Evolutionary conservation across 2,329 filamentous ascomycete genomes (phyloP), one percentile per base, ranked within the genome.

Genomic region (Aquanectria penicillioides): DNA sequence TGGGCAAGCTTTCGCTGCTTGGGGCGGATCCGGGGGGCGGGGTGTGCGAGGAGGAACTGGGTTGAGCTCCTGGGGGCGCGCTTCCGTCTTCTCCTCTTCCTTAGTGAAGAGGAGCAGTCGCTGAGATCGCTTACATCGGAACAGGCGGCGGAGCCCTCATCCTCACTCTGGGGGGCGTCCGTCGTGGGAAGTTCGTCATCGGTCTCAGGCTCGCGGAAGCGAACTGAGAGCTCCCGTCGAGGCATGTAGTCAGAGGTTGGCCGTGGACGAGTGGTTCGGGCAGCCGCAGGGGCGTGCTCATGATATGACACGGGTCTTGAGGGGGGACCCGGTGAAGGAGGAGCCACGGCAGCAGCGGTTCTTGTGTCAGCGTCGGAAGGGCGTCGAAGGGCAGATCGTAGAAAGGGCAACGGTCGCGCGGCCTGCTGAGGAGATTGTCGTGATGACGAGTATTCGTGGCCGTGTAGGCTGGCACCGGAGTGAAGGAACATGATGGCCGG

Each of bases 1-100:
- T 89, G 86, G 12, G 90, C 80, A 29, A 92, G 79, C 61, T 89
- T 83, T 20, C 90, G 81, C 70, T 89, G 90, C 69, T 88, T 83
- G 69, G 81, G 78, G 63, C 83, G 77, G 60, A 85, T 71, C 68
- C 82, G 79, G 62, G 89, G 80, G 57, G 89, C 81, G 0, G 91
- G 89, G 63, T 90, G 89, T 37, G 89, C 90, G 34, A 93, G 80
- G 50, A 86, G 81, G 72, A 85, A 93, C 6, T 81, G 83, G 3
- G 88, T 91, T 70, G 85, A 88, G 48, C 81, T 83, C 58, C 86
- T 81, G 5, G 78, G 74, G 1, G 75, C 66, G 9, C 81, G 80
- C 69, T 81, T 83, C 57, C 77, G 78, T 54, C 74, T 78, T 26
- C 72, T 75, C 48, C 75, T 70, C 12, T 73, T 73, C 22, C 69